Evolutionary conservation across 2,329 filamentous ascomycete genomes (phyloP).

Genomic region (Verticillium albo-atrum): DNA sequence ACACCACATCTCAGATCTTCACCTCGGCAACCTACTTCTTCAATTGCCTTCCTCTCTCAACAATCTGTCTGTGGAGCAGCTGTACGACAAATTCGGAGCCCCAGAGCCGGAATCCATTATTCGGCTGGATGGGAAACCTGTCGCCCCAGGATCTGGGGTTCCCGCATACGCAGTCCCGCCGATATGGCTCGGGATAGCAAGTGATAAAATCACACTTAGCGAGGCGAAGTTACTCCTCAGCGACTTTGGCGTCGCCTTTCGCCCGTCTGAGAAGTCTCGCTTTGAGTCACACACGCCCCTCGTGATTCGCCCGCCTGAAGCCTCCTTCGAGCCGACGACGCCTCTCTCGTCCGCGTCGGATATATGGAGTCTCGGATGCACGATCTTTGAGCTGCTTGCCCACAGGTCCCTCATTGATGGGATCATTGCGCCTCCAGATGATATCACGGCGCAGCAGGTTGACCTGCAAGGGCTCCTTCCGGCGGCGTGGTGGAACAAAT

Average conservation of each 20-base stretch:
- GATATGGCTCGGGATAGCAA: conserved; percentile 27
- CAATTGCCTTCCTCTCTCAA: conserved; percentile 15
- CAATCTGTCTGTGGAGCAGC: conserved; percentile 14
- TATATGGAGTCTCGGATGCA: conserved; percentile 24
- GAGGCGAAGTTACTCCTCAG: conserved; percentile 17
- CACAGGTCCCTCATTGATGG: conserved; percentile 22
- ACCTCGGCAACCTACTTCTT: conserved; percentile 29
- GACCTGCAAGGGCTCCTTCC: conserved; percentile 22
- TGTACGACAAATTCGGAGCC: conserved; percentile 18
- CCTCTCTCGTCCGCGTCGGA: conserved; percentile 24
- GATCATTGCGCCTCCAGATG: conserved; percentile 18
- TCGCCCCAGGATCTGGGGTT: conserved; percentile 15
- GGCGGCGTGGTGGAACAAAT: conserved; percentile 21
- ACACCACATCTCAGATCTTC: conserved; percentile 18
- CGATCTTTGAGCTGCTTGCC: conserved; percentile 22
- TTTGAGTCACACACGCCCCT: conserved; percentile 23
- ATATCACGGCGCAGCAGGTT: conserved; percentile 23
- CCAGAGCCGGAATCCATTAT: conserved; percentile 17
- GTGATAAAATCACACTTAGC: conserved; percentile 20
- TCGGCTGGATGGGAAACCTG: conserved; percentile 11
- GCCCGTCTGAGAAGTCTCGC: conserved; percentile 13
- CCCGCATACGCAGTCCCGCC: conserved; percentile 22
- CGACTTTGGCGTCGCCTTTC: conserved; percentile 33
- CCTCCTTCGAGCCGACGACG: conserved; percentile 24
- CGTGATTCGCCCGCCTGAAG: conserved; percentile 27